Conservation (phyloP, 305 asterid species). For the Solanum hybrid region DNA sequence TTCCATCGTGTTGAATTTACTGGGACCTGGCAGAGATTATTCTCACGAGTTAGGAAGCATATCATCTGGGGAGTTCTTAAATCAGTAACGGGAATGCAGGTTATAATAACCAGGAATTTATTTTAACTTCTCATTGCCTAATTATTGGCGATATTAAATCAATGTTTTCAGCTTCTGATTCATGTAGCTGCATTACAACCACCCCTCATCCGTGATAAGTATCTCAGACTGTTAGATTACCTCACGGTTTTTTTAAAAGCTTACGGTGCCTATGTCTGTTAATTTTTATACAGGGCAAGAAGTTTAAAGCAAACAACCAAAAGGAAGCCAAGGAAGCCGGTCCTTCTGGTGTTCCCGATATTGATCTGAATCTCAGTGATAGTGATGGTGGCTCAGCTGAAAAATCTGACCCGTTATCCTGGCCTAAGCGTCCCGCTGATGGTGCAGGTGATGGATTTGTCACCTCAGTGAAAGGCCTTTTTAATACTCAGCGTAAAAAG, state of each 20-base stretch:
- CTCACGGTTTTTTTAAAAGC: background rate
- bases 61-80: slow-evolving; percentile 97
- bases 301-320: slow-evolving; percentile 60
- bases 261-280: background rate
- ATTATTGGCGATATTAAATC: background rate
- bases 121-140: background rate
- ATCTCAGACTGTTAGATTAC: background rate
- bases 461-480: slow-evolving; percentile 86
- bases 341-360: slow-evolving; percentile 40
- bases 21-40: slow-evolving; percentile 96
- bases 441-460: slow-evolving; percentile 99
- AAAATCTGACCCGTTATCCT: slow-evolving; percentile 54
- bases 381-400: slow-evolving; percentile 86
- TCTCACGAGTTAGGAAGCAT: slow-evolving; percentile 97
- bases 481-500: slow-evolving; percentile 80
- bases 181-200: background rate
- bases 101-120: slow-evolving; percentile 7
- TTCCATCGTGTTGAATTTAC: slow-evolving; percentile 88
- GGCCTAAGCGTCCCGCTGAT: slow-evolving; percentile 80
- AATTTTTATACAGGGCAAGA: slow-evolving; percentile 53
- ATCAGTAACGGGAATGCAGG: slow-evolving; percentile 99
- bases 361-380: slow-evolving; percentile 71
- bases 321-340: slow-evolving; percentile 32
- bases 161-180: background rate
- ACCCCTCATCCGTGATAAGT: background rate